phyloP scores from a whole-genome alignment of 805 yeast genomes.

The Nakazawaea pomicola region DNA sequence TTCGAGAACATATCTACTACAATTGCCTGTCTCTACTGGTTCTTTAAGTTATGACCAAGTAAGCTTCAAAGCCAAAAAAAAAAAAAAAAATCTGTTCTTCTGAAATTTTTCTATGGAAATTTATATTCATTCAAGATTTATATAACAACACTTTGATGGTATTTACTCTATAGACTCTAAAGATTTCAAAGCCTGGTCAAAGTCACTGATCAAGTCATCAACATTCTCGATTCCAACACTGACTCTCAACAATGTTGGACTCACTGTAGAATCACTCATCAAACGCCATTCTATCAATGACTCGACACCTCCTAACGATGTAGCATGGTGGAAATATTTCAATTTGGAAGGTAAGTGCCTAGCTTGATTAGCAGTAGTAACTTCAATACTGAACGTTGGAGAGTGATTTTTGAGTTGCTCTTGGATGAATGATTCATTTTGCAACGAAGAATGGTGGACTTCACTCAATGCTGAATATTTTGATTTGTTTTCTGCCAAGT shows the following conservation, averaged over 20 bases:
- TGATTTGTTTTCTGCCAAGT: constrained; percentile 42
- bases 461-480: constrained; percentile 44
- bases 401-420: constrained; percentile 59
- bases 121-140: too few relatives aligned
- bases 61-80: too few relatives aligned
- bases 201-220: constrained; percentile 71
- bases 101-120: too few relatives aligned
- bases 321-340: constrained; percentile 80
- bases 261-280: constrained; percentile 55
- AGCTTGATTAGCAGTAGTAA: constrained; percentile 50
- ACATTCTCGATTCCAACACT: constrained; percentile 79
- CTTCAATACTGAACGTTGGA: constrained; percentile 71
- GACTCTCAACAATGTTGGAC: constrained; percentile 58
- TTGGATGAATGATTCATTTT: constrained; percentile 60
- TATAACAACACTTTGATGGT: too few relatives aligned
- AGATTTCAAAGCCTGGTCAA: constrained; percentile 26
- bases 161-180: too few relatives aligned
- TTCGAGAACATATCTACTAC: too few relatives aligned
- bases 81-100: too few relatives aligned
- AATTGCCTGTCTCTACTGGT: too few relatives aligned
- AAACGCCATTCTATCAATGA: constrained; percentile 90
- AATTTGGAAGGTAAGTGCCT: constrained; percentile 58
- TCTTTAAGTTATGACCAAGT: too few relatives aligned
- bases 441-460: constrained; percentile 73
- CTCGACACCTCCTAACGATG: constrained; percentile 91